phyloP scores from a whole-genome alignment of 129 eudicot species.

The Tagetes erecta region DNA sequence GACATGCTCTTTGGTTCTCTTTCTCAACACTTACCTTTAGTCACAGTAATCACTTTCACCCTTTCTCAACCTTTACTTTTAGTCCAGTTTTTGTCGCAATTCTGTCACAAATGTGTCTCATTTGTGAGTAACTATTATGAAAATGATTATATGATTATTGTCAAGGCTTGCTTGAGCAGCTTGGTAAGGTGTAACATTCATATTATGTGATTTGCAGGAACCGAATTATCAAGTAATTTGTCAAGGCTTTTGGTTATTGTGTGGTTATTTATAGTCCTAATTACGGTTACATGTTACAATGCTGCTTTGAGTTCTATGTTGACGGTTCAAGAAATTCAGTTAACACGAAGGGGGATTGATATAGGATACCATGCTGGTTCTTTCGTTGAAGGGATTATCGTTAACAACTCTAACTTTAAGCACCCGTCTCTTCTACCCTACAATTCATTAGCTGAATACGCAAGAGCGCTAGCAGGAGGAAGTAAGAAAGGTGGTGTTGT shows the following conservation, averaged over 20 bases:
- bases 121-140: no score
- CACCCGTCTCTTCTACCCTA: background rate
- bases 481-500: constrained; percentile 9
- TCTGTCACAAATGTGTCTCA: no score
- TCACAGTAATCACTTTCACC: constrained; percentile 1
- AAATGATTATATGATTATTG: no score
- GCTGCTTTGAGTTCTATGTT: constrained; percentile 18
- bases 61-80: background rate
- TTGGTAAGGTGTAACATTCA: background rate
- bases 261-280: background rate
- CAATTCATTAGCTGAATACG: background rate
- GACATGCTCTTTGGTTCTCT: constrained; percentile 3
- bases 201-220: background rate
- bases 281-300: background rate
- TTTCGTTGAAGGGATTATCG: background rate
- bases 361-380: constrained; percentile 14
- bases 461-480: background rate
- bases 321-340: constrained; percentile 11
- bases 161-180: no score
- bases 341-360: background rate
- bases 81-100: no score
- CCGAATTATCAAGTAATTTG: background rate
- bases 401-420: constrained; percentile 6
- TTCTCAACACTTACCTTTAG: constrained; percentile 18
- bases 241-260: constrained; percentile 22